Evolutionary conservation across 306 rosid genomes (phyloP).

Genomic region (Lotus japonicus): DNA sequence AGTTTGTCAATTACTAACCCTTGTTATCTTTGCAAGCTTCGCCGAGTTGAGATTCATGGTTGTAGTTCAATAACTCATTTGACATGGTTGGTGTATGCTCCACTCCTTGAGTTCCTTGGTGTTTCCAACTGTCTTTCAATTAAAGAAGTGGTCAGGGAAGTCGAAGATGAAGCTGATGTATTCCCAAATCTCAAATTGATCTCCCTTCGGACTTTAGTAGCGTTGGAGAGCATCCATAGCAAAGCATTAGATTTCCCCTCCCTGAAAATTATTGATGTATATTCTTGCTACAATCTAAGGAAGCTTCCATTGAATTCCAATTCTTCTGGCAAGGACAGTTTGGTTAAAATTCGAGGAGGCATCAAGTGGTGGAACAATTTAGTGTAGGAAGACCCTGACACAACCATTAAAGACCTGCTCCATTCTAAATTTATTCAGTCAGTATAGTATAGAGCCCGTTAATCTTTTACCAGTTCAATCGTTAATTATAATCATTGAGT

Average conservation of each 20-base stretch:
- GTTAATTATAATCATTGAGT: too few species aligned
- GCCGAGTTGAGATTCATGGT: accelerated
- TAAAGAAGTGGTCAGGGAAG: background rate
- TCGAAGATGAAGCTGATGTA: background rate
- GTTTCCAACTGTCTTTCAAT: accelerated
- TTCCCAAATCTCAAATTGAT: background rate
- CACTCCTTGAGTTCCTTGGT: background rate
- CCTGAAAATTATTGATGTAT: background rate
- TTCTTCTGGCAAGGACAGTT: background rate
- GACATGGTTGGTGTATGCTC: slow-evolving; percentile 24
- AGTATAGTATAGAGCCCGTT: too few species aligned
- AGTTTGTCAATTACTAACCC: background rate
- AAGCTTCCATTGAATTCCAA: slow-evolving; percentile 15
- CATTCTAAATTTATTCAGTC: too few species aligned
- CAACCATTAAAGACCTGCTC: background rate
- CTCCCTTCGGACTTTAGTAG: accelerated
- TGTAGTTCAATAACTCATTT: background rate
- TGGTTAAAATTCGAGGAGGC: background rate
- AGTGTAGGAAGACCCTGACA: slow-evolving; percentile 1
- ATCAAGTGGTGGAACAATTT: background rate
- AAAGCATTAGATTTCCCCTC: slow-evolving; percentile 6
- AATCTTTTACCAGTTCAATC: too few species aligned
- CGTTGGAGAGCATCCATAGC: background rate
- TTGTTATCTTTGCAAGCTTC: background rate
- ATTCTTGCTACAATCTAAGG: background rate